These are phyloP conservation scores for Dioszegia aurantiaca DNA, from an alignment of 768 basidiomycete genomes.

Conservation along the genomic window DNA sequence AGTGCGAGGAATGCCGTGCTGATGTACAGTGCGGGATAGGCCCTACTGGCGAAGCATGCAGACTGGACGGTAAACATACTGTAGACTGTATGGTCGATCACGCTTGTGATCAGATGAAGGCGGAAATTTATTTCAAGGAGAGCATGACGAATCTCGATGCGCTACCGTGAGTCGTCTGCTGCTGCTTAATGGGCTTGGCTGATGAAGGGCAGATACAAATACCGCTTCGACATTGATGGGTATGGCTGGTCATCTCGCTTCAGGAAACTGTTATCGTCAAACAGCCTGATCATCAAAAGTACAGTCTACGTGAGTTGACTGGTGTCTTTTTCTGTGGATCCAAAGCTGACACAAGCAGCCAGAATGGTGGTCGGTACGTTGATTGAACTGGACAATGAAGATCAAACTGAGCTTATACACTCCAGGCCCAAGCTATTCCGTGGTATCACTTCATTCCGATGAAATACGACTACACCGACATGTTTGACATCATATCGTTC, in stretches of 20 bases:
- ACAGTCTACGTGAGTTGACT: constrained; percentile 19
- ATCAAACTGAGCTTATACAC: background rate
- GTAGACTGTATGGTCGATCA: background rate
- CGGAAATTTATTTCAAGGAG: constrained; percentile 11
- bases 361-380: constrained; percentile 34
- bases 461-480: constrained; percentile 19
- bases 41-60: constrained; percentile 10
- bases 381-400: background rate
- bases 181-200: background rate
- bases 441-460: constrained; percentile 26
- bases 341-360: constrained; percentile 18
- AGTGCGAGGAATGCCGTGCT: background rate
- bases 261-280: constrained; percentile 13
- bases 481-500: constrained; percentile 25
- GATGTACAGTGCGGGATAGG: constrained; percentile 3
- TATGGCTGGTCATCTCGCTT: constrained; percentile 21
- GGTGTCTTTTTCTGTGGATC: background rate
- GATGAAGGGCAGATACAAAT: constrained; percentile 15
- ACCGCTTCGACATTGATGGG: constrained; percentile 22
- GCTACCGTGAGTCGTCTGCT: background rate
- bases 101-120: constrained; percentile 8
- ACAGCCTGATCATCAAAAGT: constrained; percentile 19
- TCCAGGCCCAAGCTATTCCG: constrained; percentile 19
- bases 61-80: constrained; percentile 10
- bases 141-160: constrained; percentile 6